Conservation (phyloP, 768 basidiomycete genomes). For the Lentinula edodes region DNA sequence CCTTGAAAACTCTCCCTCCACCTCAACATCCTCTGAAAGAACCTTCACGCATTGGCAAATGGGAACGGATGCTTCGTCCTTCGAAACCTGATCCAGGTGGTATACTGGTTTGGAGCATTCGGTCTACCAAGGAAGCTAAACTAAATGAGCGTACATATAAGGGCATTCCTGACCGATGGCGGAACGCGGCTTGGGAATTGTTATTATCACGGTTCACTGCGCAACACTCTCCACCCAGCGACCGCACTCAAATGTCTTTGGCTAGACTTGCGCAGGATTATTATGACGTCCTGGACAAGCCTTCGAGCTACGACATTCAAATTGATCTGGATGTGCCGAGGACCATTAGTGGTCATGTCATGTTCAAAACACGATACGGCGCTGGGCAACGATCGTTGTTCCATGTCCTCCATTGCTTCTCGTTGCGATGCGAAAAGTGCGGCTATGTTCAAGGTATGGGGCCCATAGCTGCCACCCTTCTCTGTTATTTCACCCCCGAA, state of each 20-base stretch:
- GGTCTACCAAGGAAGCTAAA: constrained; percentile 59
- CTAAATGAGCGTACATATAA: constrained; percentile 81
- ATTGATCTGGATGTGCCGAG: constrained; percentile 97
- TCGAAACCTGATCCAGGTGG: constrained; percentile 66
- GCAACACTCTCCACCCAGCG: constrained; percentile 27
- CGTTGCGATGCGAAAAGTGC: constrained; percentile 75
- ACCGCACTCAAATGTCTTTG: constrained; percentile 26
- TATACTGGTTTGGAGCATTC: constrained; percentile 65
- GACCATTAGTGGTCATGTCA: constrained; percentile 90
- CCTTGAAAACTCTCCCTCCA: constrained; percentile 43
- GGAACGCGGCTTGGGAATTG: constrained; percentile 86
- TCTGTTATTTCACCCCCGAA: constrained; percentile 92
- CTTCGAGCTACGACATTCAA: constrained; percentile 90
- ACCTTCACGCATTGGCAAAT: constrained; percentile 75
- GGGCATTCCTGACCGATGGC: constrained; percentile 95
- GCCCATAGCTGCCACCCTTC: constrained; percentile 88
- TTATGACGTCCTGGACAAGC: constrained; percentile 62
- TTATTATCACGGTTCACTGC: constrained; percentile 55
- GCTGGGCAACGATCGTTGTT: constrained; percentile 94
- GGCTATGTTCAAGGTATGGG: constrained; percentile 99
- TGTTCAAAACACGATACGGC: constrained; percentile 95
- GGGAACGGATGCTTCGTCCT: constrained; percentile 86
- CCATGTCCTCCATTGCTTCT: constrained; percentile 90
- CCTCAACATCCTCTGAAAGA: constrained; percentile 56
- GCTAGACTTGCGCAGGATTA: constrained; percentile 43